Evolutionary conservation across 495 filamentous ascomycete genomes (phyloP).

Genomic region (Xylaria nigripes): DNA sequence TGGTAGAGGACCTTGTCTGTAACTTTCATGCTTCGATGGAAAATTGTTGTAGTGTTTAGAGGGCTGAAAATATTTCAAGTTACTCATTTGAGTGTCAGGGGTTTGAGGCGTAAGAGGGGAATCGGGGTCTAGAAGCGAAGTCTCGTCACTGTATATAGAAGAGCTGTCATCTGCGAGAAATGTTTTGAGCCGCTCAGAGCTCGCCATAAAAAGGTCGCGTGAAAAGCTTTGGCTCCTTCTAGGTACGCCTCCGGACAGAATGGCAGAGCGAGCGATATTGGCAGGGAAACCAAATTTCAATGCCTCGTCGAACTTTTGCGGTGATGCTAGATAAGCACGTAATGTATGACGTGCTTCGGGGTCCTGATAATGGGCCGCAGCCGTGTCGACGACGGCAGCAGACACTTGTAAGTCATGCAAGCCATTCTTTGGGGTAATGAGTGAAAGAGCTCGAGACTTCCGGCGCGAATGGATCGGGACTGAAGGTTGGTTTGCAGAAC

Average conservation of each 20-base stretch:
- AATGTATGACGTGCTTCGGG: constrained; percentile 82
- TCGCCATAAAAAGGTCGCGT: constrained; percentile 23
- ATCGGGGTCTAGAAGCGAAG: constrained; percentile 44
- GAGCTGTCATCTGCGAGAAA: constrained; percentile 43
- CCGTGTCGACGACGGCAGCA: constrained; percentile 57
- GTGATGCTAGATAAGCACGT: constrained; percentile 79
- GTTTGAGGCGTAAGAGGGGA: constrained; percentile 47
- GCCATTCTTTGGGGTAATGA: constrained; percentile 40
- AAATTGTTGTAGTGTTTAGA: constrained; percentile 9
- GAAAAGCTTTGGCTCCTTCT: constrained; percentile 5
- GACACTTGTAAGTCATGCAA: constrained; percentile 38
- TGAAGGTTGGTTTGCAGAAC: constrained; percentile 27
- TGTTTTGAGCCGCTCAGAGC: constrained; percentile 34
- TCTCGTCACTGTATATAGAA: constrained; percentile 42
- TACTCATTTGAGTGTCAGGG: constrained; percentile 25
- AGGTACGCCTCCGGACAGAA: constrained; percentile 5
- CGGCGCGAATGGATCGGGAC: constrained; percentile 30
- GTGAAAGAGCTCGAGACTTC: constrained; percentile 42
- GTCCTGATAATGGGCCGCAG: constrained; percentile 79
- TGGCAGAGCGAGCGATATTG: constrained; percentile 28
- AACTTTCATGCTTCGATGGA: constrained; percentile 31
- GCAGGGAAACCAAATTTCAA: constrained; percentile 89
- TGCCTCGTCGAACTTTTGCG: constrained; percentile 92
- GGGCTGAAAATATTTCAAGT: constrained; percentile 27
- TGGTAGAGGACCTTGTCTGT: constrained; percentile 47